phyloP scores from a whole-genome alignment of 768 basidiomycete species.

The Filobasidium wieringae region DNA sequence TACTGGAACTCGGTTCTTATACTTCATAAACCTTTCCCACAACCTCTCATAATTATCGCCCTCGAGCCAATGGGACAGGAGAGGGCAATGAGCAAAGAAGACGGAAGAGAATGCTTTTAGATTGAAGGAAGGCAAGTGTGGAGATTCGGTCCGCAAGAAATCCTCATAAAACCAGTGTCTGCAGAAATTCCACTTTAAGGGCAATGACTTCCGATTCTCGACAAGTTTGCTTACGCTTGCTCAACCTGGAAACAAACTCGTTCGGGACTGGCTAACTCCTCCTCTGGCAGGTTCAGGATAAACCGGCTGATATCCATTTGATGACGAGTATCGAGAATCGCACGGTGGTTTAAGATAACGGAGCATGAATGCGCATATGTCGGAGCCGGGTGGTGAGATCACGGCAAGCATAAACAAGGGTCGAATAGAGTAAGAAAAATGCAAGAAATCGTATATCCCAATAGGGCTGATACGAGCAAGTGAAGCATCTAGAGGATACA shows the following conservation, averaged over 20 bases:
- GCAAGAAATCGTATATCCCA: neutral
- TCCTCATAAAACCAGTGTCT: constrained; percentile 99
- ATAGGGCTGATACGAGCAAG: neutral
- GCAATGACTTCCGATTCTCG: neutral
- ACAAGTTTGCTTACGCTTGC: constrained; percentile 66
- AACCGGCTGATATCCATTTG: constrained; percentile 55
- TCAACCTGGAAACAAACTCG: constrained; percentile 97
- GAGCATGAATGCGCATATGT: no score
- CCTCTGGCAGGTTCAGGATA: constrained; percentile 87
- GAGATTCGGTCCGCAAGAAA: constrained; percentile 84
- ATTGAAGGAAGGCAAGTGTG: constrained; percentile 70
- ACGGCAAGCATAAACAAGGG: no score
- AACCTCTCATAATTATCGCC: constrained; percentile 52
- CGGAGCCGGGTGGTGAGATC: no score
- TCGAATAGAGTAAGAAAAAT: no score
- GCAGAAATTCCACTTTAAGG: constrained; percentile 10
- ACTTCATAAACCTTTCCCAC: constrained; percentile 64
- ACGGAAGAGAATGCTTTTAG: constrained; percentile 88
- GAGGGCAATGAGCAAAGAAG: constrained; percentile 61
- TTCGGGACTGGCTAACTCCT: constrained; percentile 80
- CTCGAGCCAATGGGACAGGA: constrained; percentile 68
- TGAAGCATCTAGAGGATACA: no score
- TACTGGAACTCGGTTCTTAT: constrained; percentile 92
- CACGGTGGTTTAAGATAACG: neutral
- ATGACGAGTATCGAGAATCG: neutral